Percentiles rank a stretch among this genome's conserved stretches.
Conservation (phyloP, 2,329 filamentous ascomycete species). For the Neoascochyta sp. region DNA sequence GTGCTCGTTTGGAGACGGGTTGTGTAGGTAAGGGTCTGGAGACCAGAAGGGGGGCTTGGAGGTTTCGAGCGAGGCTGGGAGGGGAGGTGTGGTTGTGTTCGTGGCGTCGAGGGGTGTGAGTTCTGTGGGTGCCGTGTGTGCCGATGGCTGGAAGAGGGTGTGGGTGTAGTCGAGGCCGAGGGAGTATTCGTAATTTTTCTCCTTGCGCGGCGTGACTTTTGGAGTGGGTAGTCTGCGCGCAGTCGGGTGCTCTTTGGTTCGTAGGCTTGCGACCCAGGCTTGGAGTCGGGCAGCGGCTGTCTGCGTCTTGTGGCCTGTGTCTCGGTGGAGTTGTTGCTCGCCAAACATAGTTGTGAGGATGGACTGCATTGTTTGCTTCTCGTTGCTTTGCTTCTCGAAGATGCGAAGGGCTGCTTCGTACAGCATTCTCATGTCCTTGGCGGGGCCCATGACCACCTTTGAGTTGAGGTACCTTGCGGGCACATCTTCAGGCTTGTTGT, state of each 20-base stretch:
- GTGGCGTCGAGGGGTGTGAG: constrained; percentile 28
- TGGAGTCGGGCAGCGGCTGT: constrained; percentile 21
- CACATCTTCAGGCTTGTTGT: constrained; percentile 21
- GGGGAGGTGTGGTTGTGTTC: constrained; percentile 32
- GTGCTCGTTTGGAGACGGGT: constrained; percentile 24
- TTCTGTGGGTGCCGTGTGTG: constrained; percentile 25
- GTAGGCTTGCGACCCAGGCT: constrained; percentile 38
- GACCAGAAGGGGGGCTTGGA: constrained; percentile 33
- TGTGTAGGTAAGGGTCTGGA: constrained; percentile 18
- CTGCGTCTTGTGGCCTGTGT: constrained; percentile 31
- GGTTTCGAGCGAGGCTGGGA: constrained; percentile 33
- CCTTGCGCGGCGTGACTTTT: constrained; percentile 27
- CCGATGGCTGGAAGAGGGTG: constrained; percentile 43
- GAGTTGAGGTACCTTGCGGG: constrained; percentile 47
- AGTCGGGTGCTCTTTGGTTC: constrained; percentile 22
- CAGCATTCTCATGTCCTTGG: constrained; percentile 46
- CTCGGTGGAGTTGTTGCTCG: constrained; percentile 52
- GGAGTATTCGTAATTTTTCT: constrained; percentile 48
- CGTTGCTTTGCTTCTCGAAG: constrained; percentile 31
- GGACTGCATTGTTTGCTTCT: constrained; percentile 39
- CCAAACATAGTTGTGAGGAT: constrained; percentile 52
- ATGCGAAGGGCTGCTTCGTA: constrained; percentile 44
- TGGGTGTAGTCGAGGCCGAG: constrained; percentile 54
- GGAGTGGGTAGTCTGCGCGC: constrained; percentile 8
- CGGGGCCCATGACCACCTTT: constrained; percentile 50